A percentile compares a stretch with the other conserved stretches of the same genome.
phyloP scores from a whole-genome alignment of 1,284 basidiomycete species.

The Cystobasidium pallidum region DNA sequence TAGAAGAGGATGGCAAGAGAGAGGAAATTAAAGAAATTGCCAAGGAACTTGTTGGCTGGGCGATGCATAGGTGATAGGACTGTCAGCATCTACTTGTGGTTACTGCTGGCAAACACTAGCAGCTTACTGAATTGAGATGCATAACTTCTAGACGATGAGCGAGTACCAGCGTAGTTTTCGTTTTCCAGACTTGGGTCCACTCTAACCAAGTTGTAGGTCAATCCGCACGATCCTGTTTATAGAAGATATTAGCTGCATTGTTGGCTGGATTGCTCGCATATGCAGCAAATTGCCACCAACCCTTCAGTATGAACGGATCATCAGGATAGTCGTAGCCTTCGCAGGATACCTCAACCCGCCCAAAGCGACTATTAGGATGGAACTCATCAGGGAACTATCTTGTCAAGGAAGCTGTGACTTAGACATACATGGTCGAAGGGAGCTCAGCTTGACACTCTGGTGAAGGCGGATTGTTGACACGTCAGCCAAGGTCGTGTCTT shows the following conservation, averaged over 20 bases:
- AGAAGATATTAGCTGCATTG: conserved; percentile 1
- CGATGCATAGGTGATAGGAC: conserved; percentile 46
- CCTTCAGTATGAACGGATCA: conserved; percentile 81
- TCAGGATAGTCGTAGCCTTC: conserved; percentile 82
- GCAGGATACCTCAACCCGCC: conserved; percentile 78
- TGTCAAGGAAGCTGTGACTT: too few relatives aligned
- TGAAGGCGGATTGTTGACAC: conserved; percentile 22
- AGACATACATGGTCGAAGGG: conserved; percentile 61
- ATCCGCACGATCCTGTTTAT: conserved; percentile 73
- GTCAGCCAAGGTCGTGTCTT: conserved; percentile 13
- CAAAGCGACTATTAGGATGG: conserved; percentile 69
- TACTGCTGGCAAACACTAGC: conserved; percentile 6
- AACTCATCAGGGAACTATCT: too few relatives aligned
- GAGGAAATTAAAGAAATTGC: conserved; percentile 64
- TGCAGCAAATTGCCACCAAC: conserved; percentile 58
- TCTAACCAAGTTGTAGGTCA: conserved; percentile 76
- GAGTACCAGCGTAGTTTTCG: conserved; percentile 51
- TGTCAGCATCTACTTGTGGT: background rate
- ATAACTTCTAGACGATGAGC: conserved; percentile 38
- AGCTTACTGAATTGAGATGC: conserved; percentile 36
- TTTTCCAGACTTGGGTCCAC: conserved; percentile 58
- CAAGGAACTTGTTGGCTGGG: conserved; percentile 62
- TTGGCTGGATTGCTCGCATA: background rate
- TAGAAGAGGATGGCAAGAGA: conserved; percentile 62
- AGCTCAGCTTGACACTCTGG: conserved; percentile 80